Evolutionary conservation across 2,329 filamentous ascomycete species (phyloP), one percentile per base, ranked within the genome.

Genomic region (Pseudogymnoascus sp.): DNA sequence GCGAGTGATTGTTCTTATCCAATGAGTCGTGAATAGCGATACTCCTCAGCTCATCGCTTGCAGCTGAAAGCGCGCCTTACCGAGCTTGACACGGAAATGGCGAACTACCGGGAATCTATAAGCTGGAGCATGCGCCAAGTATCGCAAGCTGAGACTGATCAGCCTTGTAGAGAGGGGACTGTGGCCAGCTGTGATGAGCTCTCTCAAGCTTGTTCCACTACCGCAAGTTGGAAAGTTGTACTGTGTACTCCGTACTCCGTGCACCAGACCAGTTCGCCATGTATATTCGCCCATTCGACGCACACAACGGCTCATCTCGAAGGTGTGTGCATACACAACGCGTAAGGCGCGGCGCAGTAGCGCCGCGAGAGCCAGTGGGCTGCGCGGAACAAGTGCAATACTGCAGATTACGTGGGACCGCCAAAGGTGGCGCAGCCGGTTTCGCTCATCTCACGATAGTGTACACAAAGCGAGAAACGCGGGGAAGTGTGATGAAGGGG

Each of bases 261-360:
- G 50, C 50, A 56, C 23, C n/a, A 56, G n/a, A 16, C 14, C 23
- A 28, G 44, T 25, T 53, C 44, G 44, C 44, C 6, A 16, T 53
- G 44, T 53, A 53, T 53, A 53, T 31, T 28, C 44, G 44, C 44
- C 44, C 44, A 28, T 50, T 16, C 23, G 23, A 53, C 44, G 16
- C 44, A 53, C 44, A 31, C 14, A 53, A 11, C 14, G 31, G 10
- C 16, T 25, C 50, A 34, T 16, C 28, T 53, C 25, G 14, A 56
- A 56, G 50, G 50, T 34, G 50, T 34, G 50, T 56, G 50, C 50
- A 56, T 56, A 56, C 50, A 56, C 31, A 56, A 56, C 50, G 50
- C 50, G 50, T 56, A 56, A 56, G 50, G 50, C 50, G 50, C 28
- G 28, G 50, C 50, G 28, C 50, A 56, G 50, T 56, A 56, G 50